These are phyloP conservation scores for Plasmodium knowlesi DNA, from an alignment of 169 alveolate genomes.

Conservation along the genomic window DNA sequence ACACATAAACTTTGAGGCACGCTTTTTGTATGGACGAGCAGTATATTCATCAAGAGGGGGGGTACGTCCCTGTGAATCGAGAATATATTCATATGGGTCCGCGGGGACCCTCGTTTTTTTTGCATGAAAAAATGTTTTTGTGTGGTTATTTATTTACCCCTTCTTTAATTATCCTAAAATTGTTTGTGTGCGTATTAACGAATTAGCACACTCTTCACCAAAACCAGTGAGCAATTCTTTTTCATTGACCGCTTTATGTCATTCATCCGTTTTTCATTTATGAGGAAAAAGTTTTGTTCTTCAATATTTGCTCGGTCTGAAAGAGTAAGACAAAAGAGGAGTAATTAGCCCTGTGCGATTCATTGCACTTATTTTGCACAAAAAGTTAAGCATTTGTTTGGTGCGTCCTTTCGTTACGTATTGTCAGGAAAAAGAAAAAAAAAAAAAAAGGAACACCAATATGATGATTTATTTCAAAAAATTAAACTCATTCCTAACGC, in stretches of 20 bases:
- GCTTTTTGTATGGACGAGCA: background rate
- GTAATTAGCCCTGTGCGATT: background rate
- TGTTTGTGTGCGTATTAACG: background rate
- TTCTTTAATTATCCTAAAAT: background rate
- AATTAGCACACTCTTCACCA: background rate
- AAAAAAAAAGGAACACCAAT: background rate
- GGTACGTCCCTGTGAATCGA: background rate
- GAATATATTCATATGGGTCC: background rate
- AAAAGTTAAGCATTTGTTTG: background rate
- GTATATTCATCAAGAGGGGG: background rate
- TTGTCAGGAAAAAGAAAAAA: background rate
- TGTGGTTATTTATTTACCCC: background rate
- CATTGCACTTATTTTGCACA: conserved; percentile 65
- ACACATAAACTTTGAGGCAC: background rate
- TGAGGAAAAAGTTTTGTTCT: background rate
- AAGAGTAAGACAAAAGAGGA: background rate
- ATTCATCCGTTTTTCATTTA: background rate
- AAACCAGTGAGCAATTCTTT: background rate
- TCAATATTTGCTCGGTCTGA: background rate
- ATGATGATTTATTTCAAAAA: conserved; percentile 1
- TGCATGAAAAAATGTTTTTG: background rate
- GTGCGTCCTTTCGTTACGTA: conserved; percentile 9
- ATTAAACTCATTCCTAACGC: background rate
- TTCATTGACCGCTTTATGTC: background rate
- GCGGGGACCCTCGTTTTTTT: background rate